Conservation (phyloP, 1,284 basidiomycete species). For the Ganoderma sinense region DNA sequence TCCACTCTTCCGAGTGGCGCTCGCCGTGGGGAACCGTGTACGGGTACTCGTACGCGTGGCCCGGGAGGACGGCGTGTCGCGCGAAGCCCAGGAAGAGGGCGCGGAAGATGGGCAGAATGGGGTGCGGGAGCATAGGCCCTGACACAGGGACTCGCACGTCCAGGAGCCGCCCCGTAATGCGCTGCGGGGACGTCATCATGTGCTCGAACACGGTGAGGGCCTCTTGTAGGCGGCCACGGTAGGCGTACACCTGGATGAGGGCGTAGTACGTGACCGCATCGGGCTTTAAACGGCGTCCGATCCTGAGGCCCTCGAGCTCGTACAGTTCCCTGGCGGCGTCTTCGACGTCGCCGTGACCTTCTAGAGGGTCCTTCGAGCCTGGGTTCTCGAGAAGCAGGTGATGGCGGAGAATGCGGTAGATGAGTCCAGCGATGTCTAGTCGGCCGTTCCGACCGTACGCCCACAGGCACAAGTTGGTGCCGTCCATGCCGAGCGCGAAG, state of each 20-base stretch:
- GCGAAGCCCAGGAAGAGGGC: conserved; percentile 82
- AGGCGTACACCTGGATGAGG: conserved; percentile 74
- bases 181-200: conserved; percentile 64
- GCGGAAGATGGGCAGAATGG: conserved; percentile 59
- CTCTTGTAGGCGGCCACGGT: conserved; percentile 70
- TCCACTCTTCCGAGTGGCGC: conserved; percentile 49
- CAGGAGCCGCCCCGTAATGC: conserved; percentile 24
- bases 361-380: not conserved
- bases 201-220: conserved; percentile 72
- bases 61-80: conserved; percentile 50
- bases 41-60: not conserved
- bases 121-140: conserved; percentile 19
- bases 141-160: conserved; percentile 11
- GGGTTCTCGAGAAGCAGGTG: conserved; percentile 44
- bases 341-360: conserved; percentile 43
- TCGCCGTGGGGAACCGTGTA: not conserved
- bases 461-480: conserved; percentile 72
- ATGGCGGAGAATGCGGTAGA: conserved; percentile 71
- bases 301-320: conserved; percentile 51
- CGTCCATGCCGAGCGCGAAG: conserved; percentile 65
- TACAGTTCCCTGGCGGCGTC: conserved; percentile 43
- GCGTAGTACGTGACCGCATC: conserved; percentile 72
- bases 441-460: conserved; percentile 63
- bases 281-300: conserved; percentile 56
- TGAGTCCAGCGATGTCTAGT: conserved; percentile 60